A percentile compares a stretch with the other conserved stretches of the same genome.
Conservation (phyloP, 192 early-diverging fungal species). For the Anaeromyces robustus region DNA sequence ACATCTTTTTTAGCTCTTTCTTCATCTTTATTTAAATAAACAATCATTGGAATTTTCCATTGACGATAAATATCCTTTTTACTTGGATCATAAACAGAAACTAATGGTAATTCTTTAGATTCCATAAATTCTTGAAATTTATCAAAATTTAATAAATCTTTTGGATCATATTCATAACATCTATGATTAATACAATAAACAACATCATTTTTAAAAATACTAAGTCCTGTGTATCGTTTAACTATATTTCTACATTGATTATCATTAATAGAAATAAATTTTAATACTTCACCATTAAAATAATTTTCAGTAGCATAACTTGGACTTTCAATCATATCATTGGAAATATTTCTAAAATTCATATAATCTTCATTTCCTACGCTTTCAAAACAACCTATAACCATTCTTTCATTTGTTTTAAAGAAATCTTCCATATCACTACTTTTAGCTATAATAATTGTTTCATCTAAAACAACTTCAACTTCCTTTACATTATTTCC, state of each 20-base stretch:
- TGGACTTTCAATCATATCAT: not conserved
- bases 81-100: not conserved
- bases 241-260: not conserved
- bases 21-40: not conserved
- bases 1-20: not conserved
- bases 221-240: not conserved
- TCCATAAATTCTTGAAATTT: not conserved
- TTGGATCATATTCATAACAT: not conserved
- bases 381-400: not conserved
- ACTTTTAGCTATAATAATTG: not conserved
- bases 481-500: not conserved
- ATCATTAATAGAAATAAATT: not conserved
- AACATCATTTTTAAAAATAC: not conserved
- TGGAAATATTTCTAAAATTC: not conserved
- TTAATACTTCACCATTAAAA: not conserved
- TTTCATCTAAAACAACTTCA: not conserved
- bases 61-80: not conserved
- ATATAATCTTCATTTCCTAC: not conserved
- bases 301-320: not conserved
- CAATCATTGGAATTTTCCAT: not conserved
- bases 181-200: not conserved
- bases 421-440: not conserved
- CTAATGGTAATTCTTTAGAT: not conserved
- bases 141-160: not conserved
- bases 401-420: not conserved